Evolutionary conservation across 345 rosid genomes (phyloP).

Genomic region (Hibiscus tridactylites): DNA sequence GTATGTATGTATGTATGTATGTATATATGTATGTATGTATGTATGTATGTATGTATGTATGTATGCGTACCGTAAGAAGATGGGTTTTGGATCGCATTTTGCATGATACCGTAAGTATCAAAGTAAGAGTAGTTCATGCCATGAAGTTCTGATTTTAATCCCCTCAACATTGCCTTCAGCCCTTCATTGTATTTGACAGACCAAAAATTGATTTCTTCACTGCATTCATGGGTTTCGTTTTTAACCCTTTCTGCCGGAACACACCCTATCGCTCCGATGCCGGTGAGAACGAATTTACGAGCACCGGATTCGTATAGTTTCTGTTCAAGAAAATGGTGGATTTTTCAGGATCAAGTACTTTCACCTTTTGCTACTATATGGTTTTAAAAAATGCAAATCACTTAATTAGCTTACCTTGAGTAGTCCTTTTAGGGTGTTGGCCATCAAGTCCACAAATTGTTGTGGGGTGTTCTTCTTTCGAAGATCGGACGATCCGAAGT

Average conservation of each 20-base stretch:
- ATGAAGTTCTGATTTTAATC: constrained; percentile 4
- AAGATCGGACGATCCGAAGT: constrained; percentile 30
- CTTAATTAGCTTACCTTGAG: constrained; percentile 39
- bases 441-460: constrained; percentile 37
- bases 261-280: constrained; percentile 2
- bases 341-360: not conserved
- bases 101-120: constrained; percentile 7
- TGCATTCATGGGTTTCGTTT: constrained; percentile 8
- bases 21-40: no score
- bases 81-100: not conserved
- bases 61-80: constrained; percentile 2
- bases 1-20: no score
- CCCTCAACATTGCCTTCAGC: constrained; percentile 2
- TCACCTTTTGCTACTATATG: not conserved
- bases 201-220: constrained; percentile 6
- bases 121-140: constrained; percentile 9
- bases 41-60: not conserved
- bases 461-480: constrained; percentile 28
- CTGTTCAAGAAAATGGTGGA: not conserved
- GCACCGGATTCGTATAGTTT: constrained; percentile 2
- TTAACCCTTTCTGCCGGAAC: constrained; percentile 6
- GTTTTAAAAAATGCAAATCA: not conserved
- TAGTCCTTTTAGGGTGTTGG: constrained; percentile 35
- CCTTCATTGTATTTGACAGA: constrained; percentile 1
- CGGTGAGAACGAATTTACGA: not conserved